Evolutionary conservation across 108 stramenopile genomes (phyloP).

Genomic region (Cyclostephanos tholiformis): DNA sequence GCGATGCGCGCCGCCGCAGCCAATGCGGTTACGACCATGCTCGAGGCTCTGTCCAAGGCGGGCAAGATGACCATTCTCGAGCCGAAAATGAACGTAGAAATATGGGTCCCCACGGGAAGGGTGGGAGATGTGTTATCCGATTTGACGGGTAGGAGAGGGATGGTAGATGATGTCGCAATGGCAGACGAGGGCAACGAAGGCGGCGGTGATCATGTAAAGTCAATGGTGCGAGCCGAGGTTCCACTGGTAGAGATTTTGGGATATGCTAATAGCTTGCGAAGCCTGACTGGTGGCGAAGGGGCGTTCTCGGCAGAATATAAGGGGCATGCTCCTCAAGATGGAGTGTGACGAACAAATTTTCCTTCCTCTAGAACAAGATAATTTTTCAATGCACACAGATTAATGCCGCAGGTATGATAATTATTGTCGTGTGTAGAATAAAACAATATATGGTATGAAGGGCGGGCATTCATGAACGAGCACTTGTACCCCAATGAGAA

Average conservation of each 20-base stretch:
- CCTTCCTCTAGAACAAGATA: background rate
- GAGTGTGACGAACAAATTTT: background rate
- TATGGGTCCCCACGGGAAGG: constrained; percentile 72
- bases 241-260: constrained; percentile 87
- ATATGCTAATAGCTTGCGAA: constrained; percentile 82
- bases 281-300: constrained; percentile 85
- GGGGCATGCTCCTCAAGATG: constrained; percentile 54
- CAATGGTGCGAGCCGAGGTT: constrained; percentile 79
- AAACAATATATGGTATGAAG: no score
- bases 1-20: constrained; percentile 77
- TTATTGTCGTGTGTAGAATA: no score
- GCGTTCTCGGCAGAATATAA: constrained; percentile 87
- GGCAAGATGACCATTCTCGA: constrained; percentile 63
- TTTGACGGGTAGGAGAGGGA: constrained; percentile 79
- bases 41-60: constrained; percentile 39
- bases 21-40: constrained; percentile 57
- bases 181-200: constrained; percentile 50
- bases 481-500: no score
- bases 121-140: constrained; percentile 89
- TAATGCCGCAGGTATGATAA: no score
- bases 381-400: no score
- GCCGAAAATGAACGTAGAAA: constrained; percentile 84
- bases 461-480: no score
- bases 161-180: constrained; percentile 76
- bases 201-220: constrained; percentile 53